A percentile compares a stretch with the other conserved stretches of the same genome.
These are phyloP conservation scores for Solanum hybrid DNA, from an alignment of 305 asterid genomes.

Conservation along the genomic window DNA sequence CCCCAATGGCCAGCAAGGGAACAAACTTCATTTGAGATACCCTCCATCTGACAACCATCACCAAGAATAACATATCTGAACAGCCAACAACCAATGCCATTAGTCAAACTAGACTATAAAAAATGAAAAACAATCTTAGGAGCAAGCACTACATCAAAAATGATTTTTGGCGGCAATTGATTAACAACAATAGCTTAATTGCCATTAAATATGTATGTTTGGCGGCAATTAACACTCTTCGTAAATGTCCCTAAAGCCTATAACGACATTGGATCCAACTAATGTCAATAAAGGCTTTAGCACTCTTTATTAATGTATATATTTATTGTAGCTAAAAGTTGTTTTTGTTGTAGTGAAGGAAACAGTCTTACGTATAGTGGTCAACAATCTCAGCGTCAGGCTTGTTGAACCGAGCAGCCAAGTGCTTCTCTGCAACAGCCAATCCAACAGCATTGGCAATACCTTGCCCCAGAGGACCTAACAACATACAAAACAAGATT, in stretches of 20 bases:
- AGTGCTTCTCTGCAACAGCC: constrained; percentile 78
- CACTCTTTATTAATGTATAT: neutral
- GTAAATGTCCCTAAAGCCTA: neutral
- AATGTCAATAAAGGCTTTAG: neutral
- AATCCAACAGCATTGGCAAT: constrained; percentile 83
- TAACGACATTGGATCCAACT: too few relatives aligned
- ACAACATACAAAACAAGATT: constrained; percentile 6
- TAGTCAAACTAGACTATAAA: neutral
- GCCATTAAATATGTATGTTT: neutral
- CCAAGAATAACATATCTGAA: constrained; percentile 65
- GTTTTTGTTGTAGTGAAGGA: neutral
- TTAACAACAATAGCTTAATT: neutral
- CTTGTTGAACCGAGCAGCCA: constrained; percentile 83
- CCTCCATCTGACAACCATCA: constrained; percentile 99
- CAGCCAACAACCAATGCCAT: constrained; percentile 14
- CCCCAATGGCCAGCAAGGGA: constrained; percentile 99
- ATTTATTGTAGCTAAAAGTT: neutral
- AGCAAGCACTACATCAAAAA: neutral
- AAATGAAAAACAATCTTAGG: neutral
- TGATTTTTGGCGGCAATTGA: neutral
- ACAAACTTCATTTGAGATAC: constrained; percentile 82
- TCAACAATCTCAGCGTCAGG: constrained; percentile 66
- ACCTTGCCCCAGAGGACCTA: constrained; percentile 96
- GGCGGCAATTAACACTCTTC: neutral
- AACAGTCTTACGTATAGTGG: constrained; percentile 57